A percentile compares a stretch with the other conserved stretches of the same genome.
Conservation (phyloP, 1,284 basidiomycete genomes). For the Xerocomus amazonicus region DNA sequence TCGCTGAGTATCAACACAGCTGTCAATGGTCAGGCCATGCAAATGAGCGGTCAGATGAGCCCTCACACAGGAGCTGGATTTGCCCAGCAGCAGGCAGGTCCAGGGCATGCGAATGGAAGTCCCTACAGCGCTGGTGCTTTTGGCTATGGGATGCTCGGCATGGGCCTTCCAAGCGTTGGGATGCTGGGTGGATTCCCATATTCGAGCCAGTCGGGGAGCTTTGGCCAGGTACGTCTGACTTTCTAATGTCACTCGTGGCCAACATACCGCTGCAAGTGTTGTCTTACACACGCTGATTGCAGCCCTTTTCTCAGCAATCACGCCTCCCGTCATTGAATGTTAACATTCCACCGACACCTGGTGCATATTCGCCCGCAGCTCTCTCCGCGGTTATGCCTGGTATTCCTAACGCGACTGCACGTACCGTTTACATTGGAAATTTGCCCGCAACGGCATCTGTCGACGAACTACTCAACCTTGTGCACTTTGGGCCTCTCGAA, state of each 20-base stretch:
- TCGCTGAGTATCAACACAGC: constrained; percentile 65
- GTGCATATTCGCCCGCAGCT: constrained; percentile 72
- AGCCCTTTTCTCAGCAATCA: constrained; percentile 43
- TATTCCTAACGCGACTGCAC: constrained; percentile 64
- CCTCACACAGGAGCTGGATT: constrained; percentile 49
- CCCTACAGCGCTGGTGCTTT: constrained; percentile 49
- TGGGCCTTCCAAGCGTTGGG: constrained; percentile 67
- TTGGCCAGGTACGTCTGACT: constrained; percentile 51
- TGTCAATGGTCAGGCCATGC: constrained; percentile 42
- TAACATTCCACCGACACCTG: constrained; percentile 49
- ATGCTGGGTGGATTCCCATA: constrained; percentile 71
- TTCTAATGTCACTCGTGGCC: not conserved
- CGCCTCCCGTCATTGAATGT: constrained; percentile 66
- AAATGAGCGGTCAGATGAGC: constrained; percentile 59
- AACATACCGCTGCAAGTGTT: not conserved
- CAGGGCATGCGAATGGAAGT: constrained; percentile 40
- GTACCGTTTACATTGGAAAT: constrained; percentile 98
- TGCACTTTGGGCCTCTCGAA: constrained; percentile 97
- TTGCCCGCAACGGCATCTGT: constrained; percentile 94
- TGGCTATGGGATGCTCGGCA: constrained; percentile 71
- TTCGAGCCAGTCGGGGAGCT: constrained; percentile 62
- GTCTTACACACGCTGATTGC: constrained; percentile 6
- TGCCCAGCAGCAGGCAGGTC: constrained; percentile 40
- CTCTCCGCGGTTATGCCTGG: constrained; percentile 63
- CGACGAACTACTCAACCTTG: constrained; percentile 95